Conservation (phyloP, 78 protist species). For the Protostelium mycophagum region DNA sequence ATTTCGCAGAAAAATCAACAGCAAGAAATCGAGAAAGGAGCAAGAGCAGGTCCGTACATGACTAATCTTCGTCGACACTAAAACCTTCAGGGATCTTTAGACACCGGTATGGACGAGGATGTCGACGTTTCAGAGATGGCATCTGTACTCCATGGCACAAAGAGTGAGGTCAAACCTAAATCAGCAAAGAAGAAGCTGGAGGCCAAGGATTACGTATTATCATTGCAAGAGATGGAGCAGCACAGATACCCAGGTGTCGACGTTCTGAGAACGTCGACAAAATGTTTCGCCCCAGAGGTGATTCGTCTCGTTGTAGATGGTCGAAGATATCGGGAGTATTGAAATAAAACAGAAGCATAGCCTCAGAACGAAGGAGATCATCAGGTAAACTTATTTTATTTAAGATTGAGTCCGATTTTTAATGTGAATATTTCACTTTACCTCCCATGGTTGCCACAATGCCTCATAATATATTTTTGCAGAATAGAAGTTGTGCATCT, state of each 20-base stretch:
- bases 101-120: background rate
- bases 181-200: background rate
- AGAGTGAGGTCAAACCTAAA: background rate
- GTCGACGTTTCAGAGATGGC: background rate
- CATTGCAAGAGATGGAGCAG: background rate
- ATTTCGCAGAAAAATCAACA: too few relatives aligned
- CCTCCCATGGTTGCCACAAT: too few relatives aligned
- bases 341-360: too few relatives aligned
- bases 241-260: background rate
- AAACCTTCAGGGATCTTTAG: background rate
- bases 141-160: background rate
- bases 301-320: background rate
- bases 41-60: background rate
- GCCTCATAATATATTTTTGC: too few relatives aligned
- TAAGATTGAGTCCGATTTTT: too few relatives aligned
- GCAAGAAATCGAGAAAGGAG: background rate
- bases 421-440: too few relatives aligned
- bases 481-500: too few relatives aligned
- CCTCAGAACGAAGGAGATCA: too few relatives aligned
- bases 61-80: background rate
- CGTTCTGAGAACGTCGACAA: background rate
- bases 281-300: background rate
- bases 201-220: background rate
- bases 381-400: too few relatives aligned
- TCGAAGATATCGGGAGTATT: too few relatives aligned